Evolutionary conservation across 2,329 filamentous ascomycete genomes (phyloP).

Genomic region (Monascus ruber): DNA sequence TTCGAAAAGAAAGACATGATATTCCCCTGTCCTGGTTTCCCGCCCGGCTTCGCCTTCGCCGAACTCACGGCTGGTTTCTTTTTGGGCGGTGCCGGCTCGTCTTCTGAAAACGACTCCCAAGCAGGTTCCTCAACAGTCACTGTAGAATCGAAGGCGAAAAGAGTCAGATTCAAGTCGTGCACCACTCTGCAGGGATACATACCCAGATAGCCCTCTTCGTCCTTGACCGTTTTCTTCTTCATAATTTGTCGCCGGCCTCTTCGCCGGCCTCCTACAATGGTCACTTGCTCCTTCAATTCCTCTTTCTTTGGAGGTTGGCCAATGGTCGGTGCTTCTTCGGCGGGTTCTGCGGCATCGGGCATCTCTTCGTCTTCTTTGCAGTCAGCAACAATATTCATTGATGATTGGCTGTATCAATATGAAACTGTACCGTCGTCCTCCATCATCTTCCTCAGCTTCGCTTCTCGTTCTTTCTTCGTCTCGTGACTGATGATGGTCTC

Average conservation of each 20-base stretch:
- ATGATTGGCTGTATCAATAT: no score
- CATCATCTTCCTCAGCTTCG: slow-evolving; percentile 63
- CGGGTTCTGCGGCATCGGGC: slow-evolving; percentile 39
- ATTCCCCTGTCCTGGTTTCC: slow-evolving; percentile 52
- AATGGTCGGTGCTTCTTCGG: slow-evolving; percentile 27
- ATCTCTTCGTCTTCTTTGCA: slow-evolving; percentile 41
- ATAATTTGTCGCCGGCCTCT: slow-evolving; percentile 69
- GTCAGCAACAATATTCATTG: neutral
- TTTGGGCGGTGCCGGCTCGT: slow-evolving; percentile 51
- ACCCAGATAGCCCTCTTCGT: slow-evolving; percentile 86
- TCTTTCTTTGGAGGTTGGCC: slow-evolving; percentile 34
- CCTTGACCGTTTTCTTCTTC: slow-evolving; percentile 77
- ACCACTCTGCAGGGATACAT: slow-evolving; percentile 20
- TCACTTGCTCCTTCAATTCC: slow-evolving; percentile 40
- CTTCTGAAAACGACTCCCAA: slow-evolving; percentile 92
- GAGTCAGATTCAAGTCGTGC: neutral
- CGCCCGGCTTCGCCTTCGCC: slow-evolving; percentile 43
- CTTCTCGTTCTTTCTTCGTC: slow-evolving; percentile 52
- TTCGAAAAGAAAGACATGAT: slow-evolving; percentile 92
- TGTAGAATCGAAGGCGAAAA: slow-evolving; percentile 22
- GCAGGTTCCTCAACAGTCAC: slow-evolving; percentile 74
- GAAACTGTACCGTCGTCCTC: slow-evolving; percentile 45
- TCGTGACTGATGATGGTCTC: slow-evolving; percentile 30
- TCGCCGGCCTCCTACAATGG: slow-evolving; percentile 52
- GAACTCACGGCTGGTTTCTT: slow-evolving; percentile 34